A percentile compares a stretch with the other conserved stretches of the same genome.
Evolutionary conservation across 1,284 basidiomycete species (phyloP).

Genomic region (Cryptococcus maquisensis): DNA sequence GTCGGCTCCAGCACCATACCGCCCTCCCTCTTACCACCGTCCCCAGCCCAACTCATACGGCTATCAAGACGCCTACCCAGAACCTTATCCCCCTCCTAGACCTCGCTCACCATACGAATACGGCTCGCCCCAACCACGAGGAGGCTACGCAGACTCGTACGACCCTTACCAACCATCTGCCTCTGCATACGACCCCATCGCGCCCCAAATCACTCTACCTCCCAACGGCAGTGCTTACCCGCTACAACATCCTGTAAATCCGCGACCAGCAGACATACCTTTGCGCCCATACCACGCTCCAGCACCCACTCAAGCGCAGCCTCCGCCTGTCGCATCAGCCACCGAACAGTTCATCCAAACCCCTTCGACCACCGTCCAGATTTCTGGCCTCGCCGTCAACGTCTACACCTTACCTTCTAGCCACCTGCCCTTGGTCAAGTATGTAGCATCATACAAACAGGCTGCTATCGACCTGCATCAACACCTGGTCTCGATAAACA

Average conservation of each 20-base stretch:
- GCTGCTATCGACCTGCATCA: conserved; percentile 44
- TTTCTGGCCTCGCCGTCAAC: conserved; percentile 25
- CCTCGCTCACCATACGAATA: conserved; percentile 22
- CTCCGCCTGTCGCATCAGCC: not conserved
- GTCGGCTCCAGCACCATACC: conserved; percentile 26
- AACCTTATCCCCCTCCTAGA: conserved; percentile 6
- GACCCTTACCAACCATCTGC: conserved; percentile 38
- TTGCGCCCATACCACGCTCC: not conserved
- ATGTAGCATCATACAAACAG: conserved; percentile 32
- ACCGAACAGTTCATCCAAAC: conserved; percentile 31
- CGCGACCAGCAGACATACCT: not conserved
- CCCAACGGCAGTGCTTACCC: not conserved
- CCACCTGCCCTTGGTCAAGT: conserved; percentile 45
- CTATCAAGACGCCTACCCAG: conserved; percentile 18
- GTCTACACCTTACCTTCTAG: conserved; percentile 36
- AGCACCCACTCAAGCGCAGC: not conserved
- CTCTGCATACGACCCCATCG: conserved; percentile 23
- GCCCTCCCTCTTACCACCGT: conserved; percentile 14
- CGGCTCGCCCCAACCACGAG: conserved; percentile 17
- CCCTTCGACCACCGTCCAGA: conserved; percentile 23
- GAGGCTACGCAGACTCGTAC: conserved; percentile 33
- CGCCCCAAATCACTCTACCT: conserved; percentile 7
- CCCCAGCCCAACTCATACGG: conserved; percentile 3
- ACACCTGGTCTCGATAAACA: conserved; percentile 26
- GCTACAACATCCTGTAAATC: not conserved